These are phyloP conservation scores for Kockovaella imperatae DNA, from an alignment of 768 basidiomycete species.

Conservation along the genomic window DNA sequence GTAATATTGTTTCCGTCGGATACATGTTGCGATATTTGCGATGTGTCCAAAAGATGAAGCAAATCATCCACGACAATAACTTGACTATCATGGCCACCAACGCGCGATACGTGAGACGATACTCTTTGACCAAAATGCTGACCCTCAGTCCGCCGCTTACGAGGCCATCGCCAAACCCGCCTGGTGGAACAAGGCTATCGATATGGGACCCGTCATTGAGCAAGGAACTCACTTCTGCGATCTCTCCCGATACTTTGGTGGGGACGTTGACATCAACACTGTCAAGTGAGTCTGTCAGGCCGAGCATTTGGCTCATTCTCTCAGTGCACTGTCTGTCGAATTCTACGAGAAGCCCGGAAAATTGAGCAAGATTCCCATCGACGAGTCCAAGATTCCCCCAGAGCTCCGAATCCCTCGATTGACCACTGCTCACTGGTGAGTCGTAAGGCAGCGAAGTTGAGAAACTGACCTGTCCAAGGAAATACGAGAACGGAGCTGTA, in stretches of 20 bases:
- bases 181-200: slow-evolving; percentile 46
- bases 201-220: slow-evolving; percentile 46
- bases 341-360: slow-evolving; percentile 83
- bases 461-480: slow-evolving; percentile 44
- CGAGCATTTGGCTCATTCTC: slow-evolving; percentile 5
- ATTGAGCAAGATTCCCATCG: slow-evolving; percentile 69
- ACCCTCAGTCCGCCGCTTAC: slow-evolving; percentile 55
- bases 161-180: slow-evolving; percentile 46
- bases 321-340: slow-evolving; percentile 70
- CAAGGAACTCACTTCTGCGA: slow-evolving; percentile 88
- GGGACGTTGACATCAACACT: slow-evolving; percentile 73
- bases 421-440: slow-evolving; percentile 76
- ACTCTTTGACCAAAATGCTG: not conserved
- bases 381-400: slow-evolving; percentile 74
- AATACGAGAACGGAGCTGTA: slow-evolving; percentile 90
- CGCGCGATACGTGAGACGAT: slow-evolving; percentile 67
- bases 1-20: slow-evolving; percentile 82
- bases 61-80: slow-evolving; percentile 87
- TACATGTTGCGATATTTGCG: slow-evolving; percentile 88
- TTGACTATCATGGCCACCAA: slow-evolving; percentile 93
- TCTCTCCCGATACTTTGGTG: slow-evolving; percentile 93
- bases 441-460: not conserved
- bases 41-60: slow-evolving; percentile 93
- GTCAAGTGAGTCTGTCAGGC: slow-evolving; percentile 46
- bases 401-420: slow-evolving; percentile 90